These are phyloP conservation scores for Berkeleyomyces rouxiae DNA, from an alignment of 2,329 filamentous ascomycete species.

Conservation along the genomic window DNA sequence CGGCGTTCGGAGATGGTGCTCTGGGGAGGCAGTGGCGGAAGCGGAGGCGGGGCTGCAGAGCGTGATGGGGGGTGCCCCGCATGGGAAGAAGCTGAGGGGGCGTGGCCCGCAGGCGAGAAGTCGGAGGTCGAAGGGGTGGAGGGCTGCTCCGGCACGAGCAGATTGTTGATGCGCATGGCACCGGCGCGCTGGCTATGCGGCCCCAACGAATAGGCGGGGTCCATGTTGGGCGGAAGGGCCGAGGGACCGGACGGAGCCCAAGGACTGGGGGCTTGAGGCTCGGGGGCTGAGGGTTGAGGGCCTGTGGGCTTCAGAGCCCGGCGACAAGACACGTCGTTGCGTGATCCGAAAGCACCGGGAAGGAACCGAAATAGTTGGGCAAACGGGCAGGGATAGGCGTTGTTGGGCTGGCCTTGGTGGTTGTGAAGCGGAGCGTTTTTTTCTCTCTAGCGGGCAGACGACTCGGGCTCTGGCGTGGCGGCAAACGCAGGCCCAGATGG, in stretches of 20 bases:
- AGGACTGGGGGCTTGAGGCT: neutral
- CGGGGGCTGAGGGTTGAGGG: neutral
- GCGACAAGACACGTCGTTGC: neutral
- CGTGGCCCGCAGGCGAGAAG: neutral
- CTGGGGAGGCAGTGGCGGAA: neutral
- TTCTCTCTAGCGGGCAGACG: too few relatives aligned
- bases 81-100: neutral
- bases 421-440: too few relatives aligned
- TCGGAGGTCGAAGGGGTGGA: neutral
- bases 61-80: neutral
- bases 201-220: neutral
- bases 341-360: neutral
- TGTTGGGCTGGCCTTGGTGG: neutral
- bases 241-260: neutral
- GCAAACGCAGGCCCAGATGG: too few relatives aligned
- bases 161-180: slow-evolving; percentile 6
- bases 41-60: neutral
- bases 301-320: too few relatives aligned
- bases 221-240: neutral
- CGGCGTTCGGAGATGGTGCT: neutral
- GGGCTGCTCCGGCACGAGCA: neutral
- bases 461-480: too few relatives aligned
- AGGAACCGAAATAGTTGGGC: neutral
- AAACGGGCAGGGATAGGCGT: neutral
- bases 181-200: neutral